A percentile compares a stretch with the other conserved stretches of the same genome.
Evolutionary conservation across 1,284 basidiomycete genomes (phyloP).

Genomic region (Volvariella volvacea): DNA sequence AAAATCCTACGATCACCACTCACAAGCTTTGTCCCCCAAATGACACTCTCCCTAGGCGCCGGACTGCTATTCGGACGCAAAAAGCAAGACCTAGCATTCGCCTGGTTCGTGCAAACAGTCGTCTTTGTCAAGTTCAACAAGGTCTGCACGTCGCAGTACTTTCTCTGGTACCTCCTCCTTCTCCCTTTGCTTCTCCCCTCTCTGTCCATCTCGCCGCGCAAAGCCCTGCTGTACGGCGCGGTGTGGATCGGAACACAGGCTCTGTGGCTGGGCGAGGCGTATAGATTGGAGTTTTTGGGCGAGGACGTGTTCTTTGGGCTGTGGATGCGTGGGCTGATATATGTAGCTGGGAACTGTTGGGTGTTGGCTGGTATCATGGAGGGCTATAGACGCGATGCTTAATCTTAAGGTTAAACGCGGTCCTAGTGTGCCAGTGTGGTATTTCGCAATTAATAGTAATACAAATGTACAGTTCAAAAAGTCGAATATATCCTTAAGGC

Average conservation of each 20-base stretch:
- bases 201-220: slow-evolving; percentile 43
- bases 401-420: too few relatives aligned
- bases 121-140: slow-evolving; percentile 95
- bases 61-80: slow-evolving; percentile 60
- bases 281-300: slow-evolving; percentile 84
- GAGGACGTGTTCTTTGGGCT: slow-evolving; percentile 64
- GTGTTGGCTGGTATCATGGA: slow-evolving; percentile 62
- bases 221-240: slow-evolving; percentile 35
- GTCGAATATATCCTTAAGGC: too few relatives aligned
- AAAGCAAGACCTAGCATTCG: slow-evolving; percentile 58
- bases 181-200: slow-evolving; percentile 77
- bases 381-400: slow-evolving; percentile 32
- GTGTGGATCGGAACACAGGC: slow-evolving; percentile 81
- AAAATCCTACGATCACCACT: slow-evolving; percentile 53
- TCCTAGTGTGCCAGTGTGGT: too few relatives aligned
- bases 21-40: slow-evolving; percentile 70
- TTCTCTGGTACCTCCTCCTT: slow-evolving; percentile 94
- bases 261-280: slow-evolving; percentile 82
- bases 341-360: slow-evolving; percentile 73
- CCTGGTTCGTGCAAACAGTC: slow-evolving; percentile 90
- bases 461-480: too few relatives aligned
- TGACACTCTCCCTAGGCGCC: slow-evolving; percentile 57
- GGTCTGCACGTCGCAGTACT: slow-evolving; percentile 98
- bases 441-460: too few relatives aligned
- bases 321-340: slow-evolving; percentile 74